Base-by-base conservation (phyloP, 495 filamentous ascomycete species). In the Schizothecium vesticola region DNA sequence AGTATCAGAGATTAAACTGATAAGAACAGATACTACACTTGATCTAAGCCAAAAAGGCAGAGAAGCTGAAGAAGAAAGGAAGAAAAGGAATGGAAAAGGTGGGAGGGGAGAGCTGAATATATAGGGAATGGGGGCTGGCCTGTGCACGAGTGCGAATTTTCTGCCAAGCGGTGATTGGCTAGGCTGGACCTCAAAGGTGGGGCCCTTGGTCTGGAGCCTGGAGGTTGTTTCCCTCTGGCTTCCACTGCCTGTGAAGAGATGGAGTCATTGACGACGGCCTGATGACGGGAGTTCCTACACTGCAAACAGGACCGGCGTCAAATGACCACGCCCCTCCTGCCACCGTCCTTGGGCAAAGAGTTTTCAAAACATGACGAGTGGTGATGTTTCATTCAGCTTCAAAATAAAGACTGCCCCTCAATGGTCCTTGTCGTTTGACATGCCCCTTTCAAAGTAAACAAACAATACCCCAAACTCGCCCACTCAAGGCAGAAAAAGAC, bases 11-110 rank as follows among this genome's bases (percentile, higher is more conserved):
- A 87, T 94, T 93, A 94, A 92, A 94, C 91, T 94, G 90, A 93
- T 93, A 94, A 96, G 92, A 96, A 96, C 92, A 96, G 92, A 95
- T 96, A 95, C 92, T 94, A 95, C 91, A 95, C 92, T 94, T 94
- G 92, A 95, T 94, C 92, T 95, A 90, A 91, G 88, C 88, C 88
- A 90, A 88, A 87, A 88, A 88, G 87, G 74, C 76, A 78, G 76
- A 74, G 76, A 74, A 76, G 74, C 74, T 76, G 69, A 76, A 72
- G 70, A 76, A 72, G 61, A 76, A 72, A 76, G 19, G 33, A 43
- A 4, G 66, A 59, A 28, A 59, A 3, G 24, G 13, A 59, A 0
- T 3, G 58, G 58, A 69, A 65, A 63, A 19, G 13, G 25, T 23
- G 33, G 33, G 33, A 59, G 55, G 68, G 25, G 57, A 8, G 26